Evolutionary conservation across 352 stramenopile species (phyloP), one percentile per base, ranked within the genome.

Genomic region (Phytophthora lateralis): DNA sequence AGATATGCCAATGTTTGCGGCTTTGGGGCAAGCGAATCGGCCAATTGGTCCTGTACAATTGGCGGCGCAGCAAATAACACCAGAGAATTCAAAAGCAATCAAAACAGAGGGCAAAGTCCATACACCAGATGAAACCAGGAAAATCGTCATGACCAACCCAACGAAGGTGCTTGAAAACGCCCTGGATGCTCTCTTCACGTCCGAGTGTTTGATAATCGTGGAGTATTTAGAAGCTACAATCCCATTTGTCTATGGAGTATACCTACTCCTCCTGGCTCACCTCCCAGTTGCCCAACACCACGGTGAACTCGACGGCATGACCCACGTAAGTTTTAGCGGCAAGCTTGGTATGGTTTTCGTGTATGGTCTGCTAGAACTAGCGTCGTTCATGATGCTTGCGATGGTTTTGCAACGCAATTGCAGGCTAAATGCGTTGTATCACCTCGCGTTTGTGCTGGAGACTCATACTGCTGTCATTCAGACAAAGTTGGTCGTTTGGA

Each of bases 161-260:
- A 14, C 30, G 9, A 52, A 45, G 38, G 49, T 46, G 20, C 49
- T 59, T 34, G 37, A 59, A 4, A 12, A 39, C 6, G 38, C 51
- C 9, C 30, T 59, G n/a, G 18, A 50, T 18, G 35, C 71, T 12
- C 42, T 73, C n/a, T 80, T 69, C 39, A 61, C 58, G 3, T 67
- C 60, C 24, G 68, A 80, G 48, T 77, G 69, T 47, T 44, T 75
- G 20, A 47, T 72, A 3, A 57, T 77, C 1, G 48, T 66, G 18
- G 72, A 80, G 55, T 77, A 77, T 61, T 54, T 65, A 15, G 72
- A 80, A 27, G 26, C 63, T 11, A 51, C 68, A 32, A 71, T 71
- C 29, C 62, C 59, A 1, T 10, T 74, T n/a, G 52, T 76, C 29
- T 76, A 75, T 47, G 55, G 32, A 24, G 41, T 30, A 2, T 70